Conservation (phyloP, 164 flowering plant genomes). For the Macadamia tetraphylla region DNA sequence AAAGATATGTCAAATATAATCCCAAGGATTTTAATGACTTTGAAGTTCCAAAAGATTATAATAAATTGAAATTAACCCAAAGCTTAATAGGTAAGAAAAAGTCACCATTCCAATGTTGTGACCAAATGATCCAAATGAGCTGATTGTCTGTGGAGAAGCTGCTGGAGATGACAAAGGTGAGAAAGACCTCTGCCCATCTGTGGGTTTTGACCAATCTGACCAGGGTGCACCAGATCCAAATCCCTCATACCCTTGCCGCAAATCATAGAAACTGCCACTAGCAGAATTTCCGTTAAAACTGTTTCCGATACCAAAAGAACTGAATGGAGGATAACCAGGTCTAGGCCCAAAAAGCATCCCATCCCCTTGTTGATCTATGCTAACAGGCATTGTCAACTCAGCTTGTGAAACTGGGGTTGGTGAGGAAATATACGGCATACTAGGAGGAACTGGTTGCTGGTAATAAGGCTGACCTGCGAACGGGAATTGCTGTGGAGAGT, state of each 20-base stretch:
- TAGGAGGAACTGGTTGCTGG: conserved; percentile 61
- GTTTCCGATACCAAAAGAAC: conserved; percentile 52
- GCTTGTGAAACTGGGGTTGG: conserved; percentile 60
- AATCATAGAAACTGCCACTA: conserved; percentile 47
- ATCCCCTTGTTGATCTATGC: conserved; percentile 50
- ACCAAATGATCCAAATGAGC: conserved; percentile 56
- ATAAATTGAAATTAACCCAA: too few relatives aligned
- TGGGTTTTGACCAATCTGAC: conserved; percentile 64
- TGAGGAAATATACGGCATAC: conserved; percentile 54
- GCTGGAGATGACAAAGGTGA: conserved; percentile 57
- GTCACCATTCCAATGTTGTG: conserved; percentile 60
- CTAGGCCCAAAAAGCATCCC: conserved; percentile 55
- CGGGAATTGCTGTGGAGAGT: conserved; percentile 46
- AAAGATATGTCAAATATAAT: too few relatives aligned
- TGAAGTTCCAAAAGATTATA: too few relatives aligned
- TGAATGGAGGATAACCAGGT: conserved; percentile 49
- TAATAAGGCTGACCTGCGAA: conserved; percentile 66
- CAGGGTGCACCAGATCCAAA: conserved; percentile 60
- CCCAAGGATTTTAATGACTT: too few relatives aligned
- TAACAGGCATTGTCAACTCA: conserved; percentile 42
- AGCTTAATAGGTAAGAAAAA: neutral
- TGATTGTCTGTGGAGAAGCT: conserved; percentile 60
- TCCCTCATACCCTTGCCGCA: conserved; percentile 57
- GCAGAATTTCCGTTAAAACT: conserved; percentile 43
- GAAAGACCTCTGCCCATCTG: conserved; percentile 61